Base-by-base conservation (phyloP, 2,329 filamentous ascomycete genomes). In the Calonectria honghensis region DNA sequence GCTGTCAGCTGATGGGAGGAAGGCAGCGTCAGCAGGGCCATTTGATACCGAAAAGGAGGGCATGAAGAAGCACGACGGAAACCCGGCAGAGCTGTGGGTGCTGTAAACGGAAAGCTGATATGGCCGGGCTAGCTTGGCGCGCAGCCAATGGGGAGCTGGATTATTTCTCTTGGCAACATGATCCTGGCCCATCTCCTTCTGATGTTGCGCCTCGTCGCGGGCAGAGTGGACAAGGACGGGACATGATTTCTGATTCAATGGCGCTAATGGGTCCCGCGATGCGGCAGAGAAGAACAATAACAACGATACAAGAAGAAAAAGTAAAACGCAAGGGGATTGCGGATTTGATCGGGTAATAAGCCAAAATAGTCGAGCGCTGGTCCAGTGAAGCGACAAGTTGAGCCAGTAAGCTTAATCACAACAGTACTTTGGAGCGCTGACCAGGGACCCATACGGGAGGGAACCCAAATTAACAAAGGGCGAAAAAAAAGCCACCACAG, bases 1-100 rank as follows among this genome's bases (percentile, higher is more conserved):
- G 57, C 48, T n/a, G 66, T 70, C 72, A 73, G 66, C 72, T 73
- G 72, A 73, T 69, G 57, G 65, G 57, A 41, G 11, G 57, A 64
- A 68, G 35, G 13, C 27, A 31, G 29, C 48, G 72, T 70, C 72
- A 73, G 70, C 61, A 20, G 67, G 50, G 51, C 66, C 37, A 20
- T 27, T 45, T 61, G 14, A 41, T 39, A 63, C 35, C 37, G 37
- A 27, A 63, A 39, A 41, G 24, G 31, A 65, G 41, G 37, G 32
- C 59, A 68, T 59, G 27, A 18, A 35, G 51, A 59, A 35, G 67
- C 59, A 35, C 59, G 45, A 45, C 57, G 45, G 67, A n/a, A 41
- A 41, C 31, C 29, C 59, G n/a, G 57, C 45, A 54, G 45, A 39
- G 35, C 54, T 39, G 54, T 54, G 70, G 50, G 51, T 59, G 64